These are phyloP conservation scores for Xylariales sp. DNA, from an alignment of 2,329 filamentous ascomycete species.

Conservation along the genomic window DNA sequence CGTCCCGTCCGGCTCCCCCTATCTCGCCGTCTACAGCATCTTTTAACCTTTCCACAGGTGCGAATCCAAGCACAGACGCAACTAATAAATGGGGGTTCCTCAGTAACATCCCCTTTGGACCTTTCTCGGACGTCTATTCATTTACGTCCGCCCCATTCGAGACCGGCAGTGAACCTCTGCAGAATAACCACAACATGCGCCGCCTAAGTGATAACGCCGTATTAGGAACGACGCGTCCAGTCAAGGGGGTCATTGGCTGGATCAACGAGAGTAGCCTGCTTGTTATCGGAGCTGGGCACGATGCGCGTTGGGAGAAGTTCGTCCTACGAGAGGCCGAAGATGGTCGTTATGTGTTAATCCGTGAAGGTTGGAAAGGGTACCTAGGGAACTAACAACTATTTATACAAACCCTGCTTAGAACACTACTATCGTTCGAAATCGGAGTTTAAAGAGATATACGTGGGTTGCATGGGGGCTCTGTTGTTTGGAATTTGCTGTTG, in stretches of 20 bases:
- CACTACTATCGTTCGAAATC: background rate
- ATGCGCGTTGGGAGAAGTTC: slow-evolving; percentile 91
- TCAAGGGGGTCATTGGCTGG: slow-evolving; percentile 91
- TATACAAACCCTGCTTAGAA: background rate
- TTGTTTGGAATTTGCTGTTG: slow-evolving; percentile 31
- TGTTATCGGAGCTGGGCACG: slow-evolving; percentile 81
- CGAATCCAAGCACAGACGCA: slow-evolving; percentile 57
- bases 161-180: slow-evolving; percentile 77
- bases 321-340: slow-evolving; percentile 75
- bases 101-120: slow-evolving; percentile 84
- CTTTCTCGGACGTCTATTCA: slow-evolving; percentile 91
- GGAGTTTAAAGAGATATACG: slow-evolving; percentile 25
- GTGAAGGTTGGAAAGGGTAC: slow-evolving; percentile 87
- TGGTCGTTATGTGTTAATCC: slow-evolving; percentile 72
- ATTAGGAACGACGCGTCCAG: slow-evolving; percentile 67
- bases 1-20: slow-evolving; percentile 39
- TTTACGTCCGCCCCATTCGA: slow-evolving; percentile 85
- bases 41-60: slow-evolving; percentile 36
- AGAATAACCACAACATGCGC: slow-evolving; percentile 53
- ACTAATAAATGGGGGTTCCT: slow-evolving; percentile 87
- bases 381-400: slow-evolving; percentile 53
- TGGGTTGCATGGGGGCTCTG: slow-evolving; percentile 12
- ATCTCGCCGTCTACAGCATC: slow-evolving; percentile 31
- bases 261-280: slow-evolving; percentile 77
- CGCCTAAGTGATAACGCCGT: slow-evolving; percentile 52